phyloP scores from a whole-genome alignment of 805 yeast genomes.

The Yamadazyma sp. region DNA sequence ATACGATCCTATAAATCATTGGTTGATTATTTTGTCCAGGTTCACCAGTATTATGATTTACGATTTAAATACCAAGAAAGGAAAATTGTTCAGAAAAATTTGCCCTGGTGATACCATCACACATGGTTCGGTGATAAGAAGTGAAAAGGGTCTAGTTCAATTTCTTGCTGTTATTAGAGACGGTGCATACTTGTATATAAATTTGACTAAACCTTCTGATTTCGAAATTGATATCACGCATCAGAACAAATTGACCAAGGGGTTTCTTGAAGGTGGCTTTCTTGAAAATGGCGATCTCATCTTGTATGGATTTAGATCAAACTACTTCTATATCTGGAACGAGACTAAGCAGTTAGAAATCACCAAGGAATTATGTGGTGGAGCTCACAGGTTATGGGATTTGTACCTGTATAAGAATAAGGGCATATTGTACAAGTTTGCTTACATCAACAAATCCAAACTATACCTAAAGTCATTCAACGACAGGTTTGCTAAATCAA shows the following conservation, averaged over 20 bases:
- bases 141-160: slow-evolving; percentile 16
- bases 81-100: slow-evolving; percentile 45
- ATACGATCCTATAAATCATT: slow-evolving; percentile 35
- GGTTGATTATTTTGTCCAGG: slow-evolving; percentile 68
- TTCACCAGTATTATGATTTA: slow-evolving; percentile 64
- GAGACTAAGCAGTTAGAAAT: slow-evolving; percentile 74
- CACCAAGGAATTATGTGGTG: slow-evolving; percentile 77
- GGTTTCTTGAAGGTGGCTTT: slow-evolving; percentile 77
- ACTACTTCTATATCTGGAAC: slow-evolving; percentile 76
- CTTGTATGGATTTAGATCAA: slow-evolving; percentile 81
- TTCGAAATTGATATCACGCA: slow-evolving; percentile 34
- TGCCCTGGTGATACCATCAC: slow-evolving; percentile 71
- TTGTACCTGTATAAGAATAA: slow-evolving; percentile 24
- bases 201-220: slow-evolving; percentile 14
- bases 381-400: slow-evolving; percentile 85
- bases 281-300: slow-evolving; percentile 43
- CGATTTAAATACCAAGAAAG: slow-evolving; percentile 30
- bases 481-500: slow-evolving; percentile 17
- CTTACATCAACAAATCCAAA: slow-evolving; percentile 56
- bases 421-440: slow-evolving; percentile 30
- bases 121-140: slow-evolving; percentile 41
- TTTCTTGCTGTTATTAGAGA: slow-evolving; percentile 60
- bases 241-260: slow-evolving; percentile 66
- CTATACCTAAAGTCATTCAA: slow-evolving; percentile 36
- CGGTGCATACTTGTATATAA: slow-evolving; percentile 54